phyloP scores from a whole-genome alignment of 2,329 filamentous ascomycete species.

The Chaetothyriales sp. region DNA sequence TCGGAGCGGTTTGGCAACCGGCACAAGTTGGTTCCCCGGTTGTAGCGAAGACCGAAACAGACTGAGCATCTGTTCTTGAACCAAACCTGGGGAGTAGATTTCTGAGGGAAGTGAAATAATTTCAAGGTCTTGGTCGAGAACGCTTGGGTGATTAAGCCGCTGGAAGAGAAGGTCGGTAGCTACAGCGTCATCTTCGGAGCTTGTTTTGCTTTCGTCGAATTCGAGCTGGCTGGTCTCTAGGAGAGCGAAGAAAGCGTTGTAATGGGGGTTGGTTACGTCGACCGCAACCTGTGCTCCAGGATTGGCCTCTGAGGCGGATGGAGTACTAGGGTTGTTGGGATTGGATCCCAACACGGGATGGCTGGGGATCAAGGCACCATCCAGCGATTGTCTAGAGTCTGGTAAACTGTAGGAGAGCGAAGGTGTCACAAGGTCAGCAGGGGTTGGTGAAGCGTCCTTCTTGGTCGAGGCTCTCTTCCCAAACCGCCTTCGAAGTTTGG shows the following conservation, averaged over 20 bases:
- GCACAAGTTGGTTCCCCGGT: neutral
- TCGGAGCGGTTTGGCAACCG: constrained; percentile 4
- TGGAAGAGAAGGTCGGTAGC: neutral
- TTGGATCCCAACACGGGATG: neutral
- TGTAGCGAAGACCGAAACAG: constrained; percentile 2
- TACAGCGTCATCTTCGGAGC: neutral
- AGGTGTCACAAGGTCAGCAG: neutral
- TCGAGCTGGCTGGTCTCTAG: constrained; percentile 5
- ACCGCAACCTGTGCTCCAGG: neutral
- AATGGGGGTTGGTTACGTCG: constrained; percentile 3
- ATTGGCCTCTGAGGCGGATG: neutral
- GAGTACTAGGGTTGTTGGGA: too few relatives aligned
- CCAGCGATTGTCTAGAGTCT: neutral
- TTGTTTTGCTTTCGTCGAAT: constrained; percentile 2
- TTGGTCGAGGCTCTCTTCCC: neutral
- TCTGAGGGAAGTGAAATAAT: constrained; percentile 3
- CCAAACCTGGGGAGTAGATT: constrained; percentile 10
- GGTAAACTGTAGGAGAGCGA: neutral
- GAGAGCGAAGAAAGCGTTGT: constrained; percentile 5
- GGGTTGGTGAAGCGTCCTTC: neutral
- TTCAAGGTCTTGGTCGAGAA: constrained; percentile 3
- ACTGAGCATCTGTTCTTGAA: constrained; percentile 14
- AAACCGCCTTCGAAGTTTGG: constrained; percentile 21
- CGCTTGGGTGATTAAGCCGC: neutral
- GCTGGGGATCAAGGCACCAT: neutral